Conservation (phyloP, 352 stramenopile genomes). For the Globisporangium echinulatum region DNA sequence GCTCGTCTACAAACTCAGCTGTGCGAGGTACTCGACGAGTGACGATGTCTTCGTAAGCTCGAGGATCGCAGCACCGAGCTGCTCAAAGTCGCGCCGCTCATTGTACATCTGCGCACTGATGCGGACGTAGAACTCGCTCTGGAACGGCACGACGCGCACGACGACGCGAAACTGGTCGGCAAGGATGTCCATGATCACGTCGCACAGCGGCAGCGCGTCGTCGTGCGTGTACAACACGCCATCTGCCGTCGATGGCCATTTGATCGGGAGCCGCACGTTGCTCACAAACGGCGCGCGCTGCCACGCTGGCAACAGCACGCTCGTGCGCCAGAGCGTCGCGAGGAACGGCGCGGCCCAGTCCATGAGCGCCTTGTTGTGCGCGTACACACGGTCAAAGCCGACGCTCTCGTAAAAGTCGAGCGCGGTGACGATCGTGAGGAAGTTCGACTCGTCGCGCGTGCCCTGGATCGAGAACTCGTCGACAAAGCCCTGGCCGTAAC, state of each 20-base stretch:
- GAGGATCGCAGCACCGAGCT: constrained; percentile 61
- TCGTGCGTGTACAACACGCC: constrained; percentile 50
- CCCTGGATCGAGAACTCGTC: constrained; percentile 84
- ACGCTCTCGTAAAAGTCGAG: constrained; percentile 83
- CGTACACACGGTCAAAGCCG: constrained; percentile 61
- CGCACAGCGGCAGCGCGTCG: constrained; percentile 55
- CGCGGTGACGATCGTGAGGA: constrained; percentile 72
- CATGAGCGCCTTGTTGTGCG: constrained; percentile 81
- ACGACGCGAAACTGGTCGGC: constrained; percentile 67
- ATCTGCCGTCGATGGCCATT: constrained; percentile 40
- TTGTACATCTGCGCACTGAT: constrained; percentile 87
- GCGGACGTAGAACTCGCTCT: constrained; percentile 63
- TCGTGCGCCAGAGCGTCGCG: constrained; percentile 65
- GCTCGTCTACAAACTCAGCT: constrained; percentile 46
- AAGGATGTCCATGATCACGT: constrained; percentile 77
- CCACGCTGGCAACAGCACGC: constrained; percentile 62
- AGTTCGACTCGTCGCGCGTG: constrained; percentile 79
- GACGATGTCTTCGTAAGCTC: constrained; percentile 65
- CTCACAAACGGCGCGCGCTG: constrained; percentile 78
- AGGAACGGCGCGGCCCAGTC: constrained; percentile 78
- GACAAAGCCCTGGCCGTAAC: constrained; percentile 73
- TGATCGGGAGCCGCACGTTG: constrained; percentile 70
- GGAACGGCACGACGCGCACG: constrained; percentile 62
- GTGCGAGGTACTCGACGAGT: constrained; percentile 54
- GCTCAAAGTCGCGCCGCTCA: constrained; percentile 73